Conservation (phyloP, 352 stramenopile species). For the Phytopythium oedochilum region DNA sequence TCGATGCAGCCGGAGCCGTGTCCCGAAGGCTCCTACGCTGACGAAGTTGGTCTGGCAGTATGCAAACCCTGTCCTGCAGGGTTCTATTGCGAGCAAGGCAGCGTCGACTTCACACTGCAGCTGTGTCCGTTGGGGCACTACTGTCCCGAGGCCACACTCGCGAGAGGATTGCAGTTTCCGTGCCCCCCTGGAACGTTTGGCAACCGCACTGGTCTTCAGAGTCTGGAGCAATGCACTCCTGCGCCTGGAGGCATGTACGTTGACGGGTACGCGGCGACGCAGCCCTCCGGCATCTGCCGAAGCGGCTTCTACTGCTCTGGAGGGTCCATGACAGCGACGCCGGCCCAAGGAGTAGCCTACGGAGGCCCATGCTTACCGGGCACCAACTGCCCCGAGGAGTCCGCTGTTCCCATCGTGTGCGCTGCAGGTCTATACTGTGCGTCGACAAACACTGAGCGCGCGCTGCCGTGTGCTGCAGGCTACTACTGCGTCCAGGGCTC, state of each 20-base stretch:
- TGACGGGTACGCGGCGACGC: conserved; percentile 35
- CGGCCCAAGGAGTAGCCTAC: conserved; percentile 20
- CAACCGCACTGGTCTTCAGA: conserved; percentile 39
- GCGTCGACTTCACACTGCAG: conserved; percentile 31
- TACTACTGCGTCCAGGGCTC: conserved; percentile 89
- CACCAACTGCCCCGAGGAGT: conserved; percentile 86
- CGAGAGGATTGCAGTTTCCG: conserved; percentile 36
- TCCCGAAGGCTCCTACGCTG: conserved; percentile 34
- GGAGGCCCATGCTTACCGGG: conserved; percentile 79
- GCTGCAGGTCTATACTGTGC: conserved; percentile 74
- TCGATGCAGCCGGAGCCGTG: conserved; percentile 26
- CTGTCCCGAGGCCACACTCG: conserved; percentile 62
- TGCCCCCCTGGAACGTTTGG: conserved; percentile 82
- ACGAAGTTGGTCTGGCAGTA: conserved; percentile 15
- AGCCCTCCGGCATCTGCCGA: conserved; percentile 52
- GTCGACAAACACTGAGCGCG: conserved; percentile 66
- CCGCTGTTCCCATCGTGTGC: conserved; percentile 77
- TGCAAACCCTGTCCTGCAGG: conserved; percentile 33
- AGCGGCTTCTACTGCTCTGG: conserved; percentile 83
- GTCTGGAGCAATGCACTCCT: conserved; percentile 46
- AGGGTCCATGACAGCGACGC: conserved; percentile 52
- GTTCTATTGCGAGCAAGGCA: conserved; percentile 48
- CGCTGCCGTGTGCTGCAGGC: conserved; percentile 64
- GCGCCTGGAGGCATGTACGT: conserved; percentile 68
- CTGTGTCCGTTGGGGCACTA: conserved; percentile 79